A percentile compares a stretch with the other conserved stretches of the same genome.
Conservation (phyloP, 2,329 filamentous ascomycete genomes). For the Fusarium denticulatum region DNA sequence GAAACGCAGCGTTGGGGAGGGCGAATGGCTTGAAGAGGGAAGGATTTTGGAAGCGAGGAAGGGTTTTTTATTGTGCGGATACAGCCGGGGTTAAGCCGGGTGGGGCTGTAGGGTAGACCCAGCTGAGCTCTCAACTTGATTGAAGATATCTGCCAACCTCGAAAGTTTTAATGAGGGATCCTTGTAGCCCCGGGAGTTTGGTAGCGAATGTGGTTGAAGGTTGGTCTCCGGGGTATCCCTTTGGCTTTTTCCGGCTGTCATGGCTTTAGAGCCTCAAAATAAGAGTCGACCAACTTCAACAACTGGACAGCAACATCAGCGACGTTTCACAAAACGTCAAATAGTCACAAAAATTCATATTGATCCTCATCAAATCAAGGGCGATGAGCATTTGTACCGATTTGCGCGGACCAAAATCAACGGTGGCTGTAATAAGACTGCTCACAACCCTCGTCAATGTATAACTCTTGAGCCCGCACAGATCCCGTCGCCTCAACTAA, state of each 20-base stretch:
- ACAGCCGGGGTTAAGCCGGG: conserved; percentile 19
- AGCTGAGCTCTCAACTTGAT: not conserved
- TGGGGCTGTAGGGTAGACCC: conserved; percentile 14
- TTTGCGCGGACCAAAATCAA: too few relatives aligned
- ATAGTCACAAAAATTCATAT: rapidly evolving
- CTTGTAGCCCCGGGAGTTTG: not conserved
- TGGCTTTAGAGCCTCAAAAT: not conserved
- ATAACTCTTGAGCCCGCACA: not conserved
- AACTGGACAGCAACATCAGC: rapidly evolving
- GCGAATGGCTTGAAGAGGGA: conserved; percentile 61
- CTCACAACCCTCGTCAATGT: too few relatives aligned
- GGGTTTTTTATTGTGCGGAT: conserved; percentile 25
- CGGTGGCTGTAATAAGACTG: rapidly evolving
- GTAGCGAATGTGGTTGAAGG: not conserved
- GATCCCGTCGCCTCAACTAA: too few relatives aligned
- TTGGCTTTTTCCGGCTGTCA: not conserved
- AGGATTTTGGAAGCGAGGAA: conserved; percentile 55
- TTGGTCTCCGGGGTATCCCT: not conserved
- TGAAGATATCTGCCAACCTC: not conserved
- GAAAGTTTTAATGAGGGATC: not conserved
- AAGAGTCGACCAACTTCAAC: not conserved
- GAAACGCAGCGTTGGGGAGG: conserved; percentile 94
- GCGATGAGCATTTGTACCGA: not conserved
- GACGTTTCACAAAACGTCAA: rapidly evolving
- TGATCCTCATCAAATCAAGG: rapidly evolving